phyloP scores from a whole-genome alignment of 345 rosid genomes.

The Capsella bursapastoris region DNA sequence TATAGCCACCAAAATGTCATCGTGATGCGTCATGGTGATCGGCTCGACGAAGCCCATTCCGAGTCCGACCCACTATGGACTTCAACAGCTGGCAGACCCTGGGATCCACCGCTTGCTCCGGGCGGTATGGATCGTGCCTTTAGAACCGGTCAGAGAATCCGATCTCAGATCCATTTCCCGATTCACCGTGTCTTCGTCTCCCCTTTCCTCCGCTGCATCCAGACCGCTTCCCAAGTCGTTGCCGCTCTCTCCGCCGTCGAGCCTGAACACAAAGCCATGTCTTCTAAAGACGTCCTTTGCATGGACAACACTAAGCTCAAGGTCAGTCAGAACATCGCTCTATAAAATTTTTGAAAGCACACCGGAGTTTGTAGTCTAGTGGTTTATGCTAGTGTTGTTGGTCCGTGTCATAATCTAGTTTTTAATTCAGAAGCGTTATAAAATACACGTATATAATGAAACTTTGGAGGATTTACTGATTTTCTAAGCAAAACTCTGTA shows the following conservation, averaged over 20 bases:
- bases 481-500: neutral
- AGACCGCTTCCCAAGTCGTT: constrained; percentile 66
- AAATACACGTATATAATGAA: neutral
- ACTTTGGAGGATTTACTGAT: neutral
- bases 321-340: constrained; percentile 44
- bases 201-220: constrained; percentile 83
- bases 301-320: constrained; percentile 60
- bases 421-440: neutral
- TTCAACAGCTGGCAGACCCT: constrained; percentile 58
- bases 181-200: constrained; percentile 85
- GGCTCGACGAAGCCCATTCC: constrained; percentile 52
- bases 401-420: neutral
- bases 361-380: neutral
- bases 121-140: constrained; percentile 61
- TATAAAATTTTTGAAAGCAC: neutral
- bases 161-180: constrained; percentile 45
- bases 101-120: constrained; percentile 74
- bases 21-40: constrained; percentile 94
- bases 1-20: constrained; percentile 60
- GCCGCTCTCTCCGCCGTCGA: constrained; percentile 55
- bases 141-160: constrained; percentile 54
- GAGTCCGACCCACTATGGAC: constrained; percentile 61
- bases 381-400: neutral
- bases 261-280: constrained; percentile 33
- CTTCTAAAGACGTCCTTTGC: constrained; percentile 36